Evolutionary conservation across 768 basidiomycete species (phyloP).

Genomic region (Mrakia hoshinonis): DNA sequence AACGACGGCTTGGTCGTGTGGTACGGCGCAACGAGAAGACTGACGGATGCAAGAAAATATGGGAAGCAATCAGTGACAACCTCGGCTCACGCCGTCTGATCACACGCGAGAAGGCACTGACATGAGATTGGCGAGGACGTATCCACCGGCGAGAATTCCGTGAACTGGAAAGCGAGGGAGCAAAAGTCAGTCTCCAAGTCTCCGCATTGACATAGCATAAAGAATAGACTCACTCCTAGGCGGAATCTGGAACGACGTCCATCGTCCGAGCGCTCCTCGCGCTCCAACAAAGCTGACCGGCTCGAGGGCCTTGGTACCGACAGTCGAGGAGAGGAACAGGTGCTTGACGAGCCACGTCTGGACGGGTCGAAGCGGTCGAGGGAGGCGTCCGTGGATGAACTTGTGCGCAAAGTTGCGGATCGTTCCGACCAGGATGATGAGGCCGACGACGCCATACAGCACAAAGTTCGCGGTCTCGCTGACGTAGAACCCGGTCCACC

Average conservation of each 20-base stretch:
- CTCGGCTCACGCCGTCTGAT: no score
- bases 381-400: not conserved
- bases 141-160: not conserved
- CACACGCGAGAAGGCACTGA: no score
- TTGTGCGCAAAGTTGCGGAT: not conserved
- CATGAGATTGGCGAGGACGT: conserved; percentile 2
- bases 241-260: conserved; percentile 19
- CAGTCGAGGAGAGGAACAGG: conserved; percentile 5
- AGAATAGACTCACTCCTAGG: not conserved
- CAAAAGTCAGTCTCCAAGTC: not conserved
- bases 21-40: not conserved
- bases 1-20: not conserved
- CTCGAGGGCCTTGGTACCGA: conserved; percentile 1
- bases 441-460: not conserved
- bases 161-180: conserved; percentile 4
- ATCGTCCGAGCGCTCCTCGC: not conserved
- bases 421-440: not conserved
- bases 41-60: no score
- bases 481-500: no score
- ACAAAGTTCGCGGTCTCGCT: not conserved
- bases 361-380: not conserved
- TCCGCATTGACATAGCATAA: not conserved
- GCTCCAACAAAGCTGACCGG: conserved; percentile 16
- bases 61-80: no score
- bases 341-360: conserved; percentile 15